Evolutionary conservation across 192 early-diverging fungal genomes (phyloP).

Genomic region (Backusella tarrabulga): DNA sequence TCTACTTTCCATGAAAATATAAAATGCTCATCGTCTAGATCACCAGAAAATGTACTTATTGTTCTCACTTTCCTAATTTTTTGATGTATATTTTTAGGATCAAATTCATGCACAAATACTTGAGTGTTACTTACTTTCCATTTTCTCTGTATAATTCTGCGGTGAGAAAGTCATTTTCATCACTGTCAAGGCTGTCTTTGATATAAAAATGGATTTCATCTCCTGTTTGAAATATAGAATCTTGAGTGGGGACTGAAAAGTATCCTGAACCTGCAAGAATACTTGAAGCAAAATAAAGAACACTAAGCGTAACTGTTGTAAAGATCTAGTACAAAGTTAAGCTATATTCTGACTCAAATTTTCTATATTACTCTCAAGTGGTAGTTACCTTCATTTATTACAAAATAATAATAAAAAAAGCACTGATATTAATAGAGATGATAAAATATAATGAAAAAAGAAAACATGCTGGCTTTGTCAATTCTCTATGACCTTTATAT

Average conservation of each 20-base stretch:
- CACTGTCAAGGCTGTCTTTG: neutral
- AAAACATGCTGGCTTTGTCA: neutral
- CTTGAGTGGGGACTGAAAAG: neutral
- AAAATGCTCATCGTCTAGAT: constrained; percentile 1
- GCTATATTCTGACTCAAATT: neutral
- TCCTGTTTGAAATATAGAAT: constrained; percentile 1
- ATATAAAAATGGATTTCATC: neutral
- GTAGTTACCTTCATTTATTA: neutral
- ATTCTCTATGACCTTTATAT: neutral
- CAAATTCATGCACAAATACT: neutral
- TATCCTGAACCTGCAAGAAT: constrained; percentile 2
- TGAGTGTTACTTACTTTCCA: neutral
- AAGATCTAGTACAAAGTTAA: neutral
- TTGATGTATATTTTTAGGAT: neutral
- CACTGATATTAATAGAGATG: neutral
- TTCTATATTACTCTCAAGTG: neutral
- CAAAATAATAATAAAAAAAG: neutral
- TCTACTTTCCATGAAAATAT: constrained; percentile 10
- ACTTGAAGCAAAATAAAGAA: constrained; percentile 4
- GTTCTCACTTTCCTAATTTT: constrained; percentile 1
- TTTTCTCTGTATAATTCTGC: neutral
- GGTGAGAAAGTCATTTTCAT: neutral
- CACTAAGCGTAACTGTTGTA: neutral
- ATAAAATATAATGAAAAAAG: neutral
- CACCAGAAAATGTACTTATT: constrained; percentile 1